Evolutionary conservation across 2,329 filamentous ascomycete species (phyloP).

Genomic region (Sarocladium brachiariae): DNA sequence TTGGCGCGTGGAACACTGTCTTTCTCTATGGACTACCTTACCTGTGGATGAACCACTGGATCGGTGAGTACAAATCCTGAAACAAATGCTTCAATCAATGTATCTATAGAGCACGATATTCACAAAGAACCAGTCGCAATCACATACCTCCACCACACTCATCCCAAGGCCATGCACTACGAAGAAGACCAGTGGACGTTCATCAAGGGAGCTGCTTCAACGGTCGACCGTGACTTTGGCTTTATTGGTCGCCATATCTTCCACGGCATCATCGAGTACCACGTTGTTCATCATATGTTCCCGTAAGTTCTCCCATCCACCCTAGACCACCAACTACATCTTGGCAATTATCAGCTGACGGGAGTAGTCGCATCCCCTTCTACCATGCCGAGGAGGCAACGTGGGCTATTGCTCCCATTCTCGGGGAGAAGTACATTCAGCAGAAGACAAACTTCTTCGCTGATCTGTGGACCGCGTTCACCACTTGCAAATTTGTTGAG

Average conservation of each 20-base stretch:
- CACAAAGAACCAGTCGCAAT: constrained; percentile 68
- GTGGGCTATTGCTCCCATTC: constrained; percentile 71
- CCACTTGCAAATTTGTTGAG: constrained; percentile 12
- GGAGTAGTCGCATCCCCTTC: constrained; percentile 20
- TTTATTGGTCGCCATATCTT: constrained; percentile 56
- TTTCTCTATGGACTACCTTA: constrained; percentile 59
- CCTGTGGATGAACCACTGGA: constrained; percentile 65
- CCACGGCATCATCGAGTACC: constrained; percentile 54
- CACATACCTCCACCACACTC: constrained; percentile 69
- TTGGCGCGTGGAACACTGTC: constrained; percentile 51
- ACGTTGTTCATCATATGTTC: constrained; percentile 56
- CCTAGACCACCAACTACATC: background rate
- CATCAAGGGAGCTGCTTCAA: constrained; percentile 52
- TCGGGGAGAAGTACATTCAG: constrained; percentile 81
- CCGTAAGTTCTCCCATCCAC: constrained; percentile 25
- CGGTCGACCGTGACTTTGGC: constrained; percentile 56
- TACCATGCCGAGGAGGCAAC: constrained; percentile 49
- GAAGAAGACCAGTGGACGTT: constrained; percentile 43
- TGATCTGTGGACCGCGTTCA: constrained; percentile 13
- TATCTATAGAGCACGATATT: too few species aligned
- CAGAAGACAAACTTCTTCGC: constrained; percentile 13
- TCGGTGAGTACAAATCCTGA: constrained; percentile 47
- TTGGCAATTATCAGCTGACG: background rate
- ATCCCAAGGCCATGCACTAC: constrained; percentile 35
- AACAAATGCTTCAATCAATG: too few species aligned